These are phyloP conservation scores for Vanderwaltozyma tropicalis DNA, from an alignment of 805 yeast genomes.

Conservation along the genomic window DNA sequence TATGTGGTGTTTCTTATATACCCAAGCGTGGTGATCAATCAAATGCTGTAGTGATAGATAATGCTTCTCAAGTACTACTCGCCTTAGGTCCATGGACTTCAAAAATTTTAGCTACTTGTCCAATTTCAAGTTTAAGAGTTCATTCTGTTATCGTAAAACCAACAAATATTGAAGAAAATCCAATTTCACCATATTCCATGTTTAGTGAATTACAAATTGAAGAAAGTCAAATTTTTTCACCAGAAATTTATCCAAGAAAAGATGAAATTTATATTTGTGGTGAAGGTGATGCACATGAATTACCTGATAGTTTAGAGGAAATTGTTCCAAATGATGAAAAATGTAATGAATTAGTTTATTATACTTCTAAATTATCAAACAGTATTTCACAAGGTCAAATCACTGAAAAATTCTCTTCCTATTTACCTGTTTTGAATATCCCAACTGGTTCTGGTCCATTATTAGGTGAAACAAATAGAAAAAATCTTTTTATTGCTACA, in stretches of 20 bases:
- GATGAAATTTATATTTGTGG: constrained; percentile 98
- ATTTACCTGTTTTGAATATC: constrained; percentile 86
- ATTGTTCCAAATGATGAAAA: constrained; percentile 79
- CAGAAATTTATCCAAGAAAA: constrained; percentile 89
- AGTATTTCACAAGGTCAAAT: constrained; percentile 66
- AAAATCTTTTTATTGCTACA: constrained; percentile 65
- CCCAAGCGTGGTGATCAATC: constrained; percentile 23
- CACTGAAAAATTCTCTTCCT: constrained; percentile 85
- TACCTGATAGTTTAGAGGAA: constrained; percentile 90
- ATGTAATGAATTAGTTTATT: constrained; percentile 77
- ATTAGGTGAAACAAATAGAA: constrained; percentile 86
- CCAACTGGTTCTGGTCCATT: constrained; percentile 90
- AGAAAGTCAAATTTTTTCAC: constrained; percentile 63
- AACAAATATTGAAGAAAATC: constrained; percentile 42
- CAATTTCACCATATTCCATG: constrained; percentile 75
- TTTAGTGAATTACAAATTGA: constrained; percentile 78
- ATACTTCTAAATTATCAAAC: constrained; percentile 67
- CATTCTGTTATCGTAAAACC: constrained; percentile 92
- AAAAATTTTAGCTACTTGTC: constrained; percentile 80
- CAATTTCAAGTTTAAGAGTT: constrained; percentile 86
- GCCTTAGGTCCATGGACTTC: constrained; percentile 97
- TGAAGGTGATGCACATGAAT: constrained; percentile 83
- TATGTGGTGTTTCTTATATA: constrained; percentile 59
- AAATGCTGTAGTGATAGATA: constrained; percentile 30
- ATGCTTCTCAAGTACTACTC: constrained; percentile 70